Percentiles rank a stretch among this genome's conserved stretches.
Evolutionary conservation across 2,329 filamentous ascomycete species (phyloP).

Genomic region (Daldinia sp.): DNA sequence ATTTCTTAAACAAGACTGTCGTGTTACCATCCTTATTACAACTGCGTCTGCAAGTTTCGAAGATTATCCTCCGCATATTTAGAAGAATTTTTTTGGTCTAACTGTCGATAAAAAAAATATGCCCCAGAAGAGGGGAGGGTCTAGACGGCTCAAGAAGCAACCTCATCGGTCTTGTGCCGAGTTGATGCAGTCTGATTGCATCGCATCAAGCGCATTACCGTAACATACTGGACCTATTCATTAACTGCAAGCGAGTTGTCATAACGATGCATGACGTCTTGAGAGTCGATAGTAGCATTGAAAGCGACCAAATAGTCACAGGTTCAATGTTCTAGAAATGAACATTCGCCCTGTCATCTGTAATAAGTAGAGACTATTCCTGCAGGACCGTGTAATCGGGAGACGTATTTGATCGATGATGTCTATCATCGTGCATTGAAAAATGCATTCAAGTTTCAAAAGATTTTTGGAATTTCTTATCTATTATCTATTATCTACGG

Average conservation of each 20-base stretch:
- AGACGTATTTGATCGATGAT: constrained; percentile 23
- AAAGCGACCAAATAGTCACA: constrained; percentile 2
- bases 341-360: constrained; percentile 26
- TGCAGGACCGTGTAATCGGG: constrained; percentile 17
- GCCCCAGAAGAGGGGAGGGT: constrained; percentile 10
- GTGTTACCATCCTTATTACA: constrained; percentile 34
- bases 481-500: constrained; percentile 29
- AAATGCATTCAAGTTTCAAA: constrained; percentile 3
- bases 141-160: constrained; percentile 11
- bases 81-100: constrained; percentile 33
- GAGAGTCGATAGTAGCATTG: constrained; percentile 23
- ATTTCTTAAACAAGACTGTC: constrained; percentile 29
- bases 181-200: constrained; percentile 8
- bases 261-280: constrained; percentile 28
- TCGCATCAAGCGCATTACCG: constrained; percentile 9
- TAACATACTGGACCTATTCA: constrained; percentile 9
- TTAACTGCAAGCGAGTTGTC: constrained; percentile 20
- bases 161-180: constrained; percentile 20
- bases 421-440: constrained; percentile 18
- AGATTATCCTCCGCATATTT: constrained; percentile 31
- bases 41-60: constrained; percentile 37
- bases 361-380: constrained; percentile 22
- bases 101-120: constrained; percentile 19
- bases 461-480: constrained; percentile 12
- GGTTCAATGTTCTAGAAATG: constrained; percentile 10